phyloP scores from a whole-genome alignment of 108 stramenopile species.

The Conticribra guillardii region DNA sequence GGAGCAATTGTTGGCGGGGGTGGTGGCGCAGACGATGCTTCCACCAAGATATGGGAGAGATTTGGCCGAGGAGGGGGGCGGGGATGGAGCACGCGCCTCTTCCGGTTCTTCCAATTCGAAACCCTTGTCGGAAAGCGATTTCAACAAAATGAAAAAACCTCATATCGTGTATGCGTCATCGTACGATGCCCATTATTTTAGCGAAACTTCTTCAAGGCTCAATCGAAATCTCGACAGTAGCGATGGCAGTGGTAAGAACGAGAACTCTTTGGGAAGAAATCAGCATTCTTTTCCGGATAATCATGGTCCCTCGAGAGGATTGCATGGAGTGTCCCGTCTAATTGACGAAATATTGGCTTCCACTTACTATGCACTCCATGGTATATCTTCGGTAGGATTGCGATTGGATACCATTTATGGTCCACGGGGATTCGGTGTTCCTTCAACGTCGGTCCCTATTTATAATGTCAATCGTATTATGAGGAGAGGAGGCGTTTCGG shows the following conservation, averaged over 20 bases:
- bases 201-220: slow-evolving; percentile 32
- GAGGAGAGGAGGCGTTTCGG: slow-evolving; percentile 28
- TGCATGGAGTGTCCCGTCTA: slow-evolving; percentile 39
- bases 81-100: neutral
- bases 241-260: neutral
- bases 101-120: no score
- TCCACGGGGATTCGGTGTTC: slow-evolving; percentile 69
- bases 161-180: slow-evolving; percentile 52
- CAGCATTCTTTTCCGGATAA: neutral
- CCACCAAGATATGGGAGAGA: slow-evolving; percentile 11
- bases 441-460: slow-evolving; percentile 41
- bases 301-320: slow-evolving; percentile 15
- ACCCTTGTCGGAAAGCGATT: slow-evolving; percentile 12
- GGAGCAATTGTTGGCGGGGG: slow-evolving; percentile 69
- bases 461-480: slow-evolving; percentile 26
- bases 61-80: neutral
- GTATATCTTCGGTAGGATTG: slow-evolving; percentile 57
- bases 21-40: slow-evolving; percentile 33
- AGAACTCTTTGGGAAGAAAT: slow-evolving; percentile 22
- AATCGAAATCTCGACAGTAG: slow-evolving; percentile 12
- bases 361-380: slow-evolving; percentile 50
- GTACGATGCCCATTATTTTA: slow-evolving; percentile 39
- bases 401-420: slow-evolving; percentile 75
- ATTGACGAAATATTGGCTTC: slow-evolving; percentile 79
- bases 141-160: slow-evolving; percentile 24